A percentile compares a stretch with the other conserved stretches of the same genome.
Conservation (phyloP, 306 rosid genomes). For the Fragaria nilgerrensis region DNA sequence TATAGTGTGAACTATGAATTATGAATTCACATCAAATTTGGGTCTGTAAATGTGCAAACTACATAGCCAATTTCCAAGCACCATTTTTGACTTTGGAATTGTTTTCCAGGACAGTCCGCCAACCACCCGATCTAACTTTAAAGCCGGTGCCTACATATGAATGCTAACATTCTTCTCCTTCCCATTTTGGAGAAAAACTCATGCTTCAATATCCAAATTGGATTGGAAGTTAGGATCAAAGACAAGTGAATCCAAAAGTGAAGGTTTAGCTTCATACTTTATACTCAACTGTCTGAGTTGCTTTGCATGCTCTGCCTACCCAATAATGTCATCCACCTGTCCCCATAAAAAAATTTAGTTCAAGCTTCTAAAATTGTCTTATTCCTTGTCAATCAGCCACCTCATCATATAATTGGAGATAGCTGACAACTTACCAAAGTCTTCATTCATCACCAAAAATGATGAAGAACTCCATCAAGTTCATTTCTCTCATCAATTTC, state of each 20-base stretch:
- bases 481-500: conserved; percentile 22
- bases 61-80: not conserved
- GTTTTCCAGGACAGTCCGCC: not conserved
- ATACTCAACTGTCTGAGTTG: not conserved
- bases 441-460: not conserved
- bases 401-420: conserved; percentile 4
- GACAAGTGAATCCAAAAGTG: not conserved
- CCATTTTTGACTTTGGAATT: conserved; percentile 9
- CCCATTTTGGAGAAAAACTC: not conserved
- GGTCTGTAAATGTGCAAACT: not conserved
- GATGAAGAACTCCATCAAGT: conserved; percentile 41
- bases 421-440: conserved; percentile 15
- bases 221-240: not conserved
- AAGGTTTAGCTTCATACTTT: not conserved
- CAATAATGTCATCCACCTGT: not conserved
- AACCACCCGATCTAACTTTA: not conserved
- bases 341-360: not conserved
- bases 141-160: conserved; percentile 18
- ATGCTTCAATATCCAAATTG: not conserved
- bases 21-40: not conserved
- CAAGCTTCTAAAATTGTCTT: not conserved
- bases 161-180: not conserved
- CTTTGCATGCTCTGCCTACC: not conserved
- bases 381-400: conserved; percentile 20
- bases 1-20: not conserved